phyloP scores from a whole-genome alignment of 2,329 filamentous ascomycete species.

The Clarireedia hainanense region DNA sequence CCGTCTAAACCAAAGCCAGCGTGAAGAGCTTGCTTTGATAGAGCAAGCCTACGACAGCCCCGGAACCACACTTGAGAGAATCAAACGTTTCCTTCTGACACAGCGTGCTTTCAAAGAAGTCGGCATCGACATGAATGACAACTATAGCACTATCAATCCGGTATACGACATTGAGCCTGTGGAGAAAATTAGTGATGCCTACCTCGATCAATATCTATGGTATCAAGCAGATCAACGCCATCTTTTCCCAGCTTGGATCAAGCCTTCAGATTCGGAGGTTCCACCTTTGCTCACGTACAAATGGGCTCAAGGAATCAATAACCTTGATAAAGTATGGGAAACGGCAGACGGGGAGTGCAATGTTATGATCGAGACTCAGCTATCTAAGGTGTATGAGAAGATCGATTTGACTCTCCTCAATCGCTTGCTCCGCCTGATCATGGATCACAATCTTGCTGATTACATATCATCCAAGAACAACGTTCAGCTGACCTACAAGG shows the following conservation, averaged over 20 bases:
- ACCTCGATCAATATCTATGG: conserved; percentile 97
- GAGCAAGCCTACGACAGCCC: conserved; percentile 98
- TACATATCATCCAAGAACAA: conserved; percentile 99
- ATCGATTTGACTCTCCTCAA: conserved; percentile 95
- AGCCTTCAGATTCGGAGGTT: conserved; percentile 96
- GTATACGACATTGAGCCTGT: conserved; percentile 99
- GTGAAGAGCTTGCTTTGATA: conserved; percentile 91
- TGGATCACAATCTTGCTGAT: conserved; percentile 98
- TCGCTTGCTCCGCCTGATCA: conserved; percentile 84
- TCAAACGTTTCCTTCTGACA: conserved; percentile 95
- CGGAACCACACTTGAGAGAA: conserved; percentile 87
- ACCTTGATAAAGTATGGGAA: conserved; percentile 91
- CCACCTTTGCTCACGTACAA: conserved; percentile 93
- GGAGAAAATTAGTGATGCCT: conserved; percentile 98
- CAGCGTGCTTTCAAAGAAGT: conserved; percentile 99
- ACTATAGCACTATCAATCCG: conserved; percentile 97
- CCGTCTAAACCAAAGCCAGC: conserved; percentile 90
- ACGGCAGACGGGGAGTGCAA: conserved; percentile 92
- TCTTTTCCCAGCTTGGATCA: conserved; percentile 97
- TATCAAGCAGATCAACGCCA: conserved; percentile 97
- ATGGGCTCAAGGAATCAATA: conserved; percentile 99
- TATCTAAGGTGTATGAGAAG: conserved; percentile 99
- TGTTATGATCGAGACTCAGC: conserved; percentile 94
- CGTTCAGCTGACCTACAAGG: conserved; percentile 97
- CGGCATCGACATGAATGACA: conserved; percentile 99